Evolutionary conservation across 176 grass and related monocot genomes (phyloP), one percentile per base, ranked within the genome.

Genomic region (Themeda triandra): DNA sequence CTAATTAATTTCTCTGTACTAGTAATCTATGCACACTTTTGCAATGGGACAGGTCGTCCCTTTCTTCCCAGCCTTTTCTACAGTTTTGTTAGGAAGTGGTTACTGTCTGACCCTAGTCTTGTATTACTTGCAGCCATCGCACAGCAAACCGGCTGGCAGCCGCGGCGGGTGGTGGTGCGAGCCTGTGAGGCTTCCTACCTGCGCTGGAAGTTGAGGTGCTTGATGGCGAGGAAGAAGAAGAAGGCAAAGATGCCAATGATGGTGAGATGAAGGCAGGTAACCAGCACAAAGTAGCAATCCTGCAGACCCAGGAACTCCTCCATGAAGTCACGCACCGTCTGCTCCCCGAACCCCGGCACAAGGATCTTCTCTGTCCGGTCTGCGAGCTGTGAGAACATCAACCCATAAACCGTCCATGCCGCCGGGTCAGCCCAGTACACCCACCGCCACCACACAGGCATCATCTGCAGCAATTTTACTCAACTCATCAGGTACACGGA

Each of bases 401-500:
- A 70, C 75, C 91, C 91, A 68, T 92, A 92, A 69, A 92, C 76
- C 5, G 48, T 51, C 48, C 48, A 51, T 51, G 48, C 48, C 17
- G 48, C 48, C 17, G 48, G 48, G 48, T 89, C 54, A 0, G 87
- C 84, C 91, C 91, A 92, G 66, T 89, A 92, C 53, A 75, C 85
- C 91, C 91, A 92, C 59, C 84, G 86, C 91, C 91, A 92, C 91
- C 91, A 92, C 67, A 89, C 28, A 8, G 91, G 91, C 42, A 92
- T 89, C 76, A 86, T 35, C 91, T 92, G 87, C 88, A 86, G 59
- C 5, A 28, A 17, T 25, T 56, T 60, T 60, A 60, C 58, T 60
- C 10, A 3, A 60, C 58, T 60, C 58, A 60, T 80, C 27, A 80
- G 77, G 77, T 80, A 78, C 23, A 23, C 23, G n/a, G 37, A 13